Conservation (phyloP, 129 eudicot genomes). For the Lactuca sativa region DNA sequence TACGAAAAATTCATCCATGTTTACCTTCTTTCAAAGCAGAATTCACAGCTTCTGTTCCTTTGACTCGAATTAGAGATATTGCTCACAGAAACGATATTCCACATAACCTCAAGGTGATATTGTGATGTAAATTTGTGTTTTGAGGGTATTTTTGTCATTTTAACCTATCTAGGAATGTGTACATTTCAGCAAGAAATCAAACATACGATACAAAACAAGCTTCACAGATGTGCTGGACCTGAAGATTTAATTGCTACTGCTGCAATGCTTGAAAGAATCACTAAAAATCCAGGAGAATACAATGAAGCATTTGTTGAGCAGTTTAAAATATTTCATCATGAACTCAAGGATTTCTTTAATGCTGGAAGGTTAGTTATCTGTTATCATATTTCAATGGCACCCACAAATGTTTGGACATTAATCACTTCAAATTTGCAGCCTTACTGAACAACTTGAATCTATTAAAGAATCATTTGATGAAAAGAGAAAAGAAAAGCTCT, state of each 20-base stretch:
- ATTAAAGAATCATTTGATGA: slow-evolving; percentile 79
- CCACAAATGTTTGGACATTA: not conserved
- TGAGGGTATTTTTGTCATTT: slow-evolving; percentile 7
- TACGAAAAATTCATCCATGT: slow-evolving; percentile 94
- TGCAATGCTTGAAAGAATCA: slow-evolving; percentile 91
- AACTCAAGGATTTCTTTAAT: slow-evolving; percentile 96
- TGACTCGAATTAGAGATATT: slow-evolving; percentile 89
- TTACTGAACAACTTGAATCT: slow-evolving; percentile 89
- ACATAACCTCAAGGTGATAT: slow-evolving; percentile 86
- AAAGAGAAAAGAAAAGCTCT: slow-evolving; percentile 47
- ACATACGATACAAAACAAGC: slow-evolving; percentile 99
- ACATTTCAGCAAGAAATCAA: slow-evolving; percentile 88
- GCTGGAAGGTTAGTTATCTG: slow-evolving; percentile 70
- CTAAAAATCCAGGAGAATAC: slow-evolving; percentile 80
- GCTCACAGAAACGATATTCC: slow-evolving; percentile 96
- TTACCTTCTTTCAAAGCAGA: slow-evolving; percentile 97
- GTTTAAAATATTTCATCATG: slow-evolving; percentile 87
- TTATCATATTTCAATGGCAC: not conserved
- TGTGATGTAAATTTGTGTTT: not conserved
- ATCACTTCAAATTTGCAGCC: slow-evolving; percentile 47
- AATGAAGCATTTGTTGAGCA: slow-evolving; percentile 83
- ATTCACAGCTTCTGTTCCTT: slow-evolving; percentile 96
- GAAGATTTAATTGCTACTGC: slow-evolving; percentile 94
- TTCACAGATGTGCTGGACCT: slow-evolving; percentile 95
- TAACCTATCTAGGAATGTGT: slow-evolving; percentile 5